Base-by-base conservation (phyloP, 2,329 filamentous ascomycete genomes). In the Colletotrichum spinosum region DNA sequence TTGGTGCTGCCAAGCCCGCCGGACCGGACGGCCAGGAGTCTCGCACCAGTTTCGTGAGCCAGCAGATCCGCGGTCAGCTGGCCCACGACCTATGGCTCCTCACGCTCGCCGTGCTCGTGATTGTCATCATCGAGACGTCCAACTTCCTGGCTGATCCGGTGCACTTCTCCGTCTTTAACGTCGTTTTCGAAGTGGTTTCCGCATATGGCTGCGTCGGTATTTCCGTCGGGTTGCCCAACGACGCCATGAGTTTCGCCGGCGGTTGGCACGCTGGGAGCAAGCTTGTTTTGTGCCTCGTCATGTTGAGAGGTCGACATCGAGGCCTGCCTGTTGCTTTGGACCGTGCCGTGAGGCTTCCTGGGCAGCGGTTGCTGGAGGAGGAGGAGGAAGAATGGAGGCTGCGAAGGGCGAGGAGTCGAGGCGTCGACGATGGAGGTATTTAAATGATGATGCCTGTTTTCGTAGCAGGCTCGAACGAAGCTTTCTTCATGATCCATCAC, bases 51-150 rank as follows among this genome's bases (percentile, higher is more conserved):
- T 85, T 86, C 57, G 77, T 87, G 12, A 79, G 80, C 45, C 81
- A 85, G 67, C 88, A 91, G 71, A 78, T 90, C 25, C 84, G 86
- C n/a, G 84, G 84, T 6, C 89, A 91, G 73, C 81, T 91, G 2
- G 85, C 87, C 37, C 87, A 91, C 72, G 89, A 91, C 70, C 78
- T 91, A 13, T 91, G 89, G 88, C 88, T 84, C 78, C 84, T 91
- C 12, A 83, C 87, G 3, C 74, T 90, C 0, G 86, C 87, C 2
- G 81, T 89, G 11, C 80, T 90, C 54, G 73, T 88, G 38, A 88
- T 91, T 60, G 81, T 83, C 57, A 82, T 86, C 44, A 86, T 89
- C 51, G 89, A 91, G 73, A 85, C 84, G 3, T 75, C 77, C 6
- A 83, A 87, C 60, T 88, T 86, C 56, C 76, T 82, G 1, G 70